phyloP scores from a whole-genome alignment of 495 filamentous ascomycete genomes.

The Acidomyces sp. region DNA sequence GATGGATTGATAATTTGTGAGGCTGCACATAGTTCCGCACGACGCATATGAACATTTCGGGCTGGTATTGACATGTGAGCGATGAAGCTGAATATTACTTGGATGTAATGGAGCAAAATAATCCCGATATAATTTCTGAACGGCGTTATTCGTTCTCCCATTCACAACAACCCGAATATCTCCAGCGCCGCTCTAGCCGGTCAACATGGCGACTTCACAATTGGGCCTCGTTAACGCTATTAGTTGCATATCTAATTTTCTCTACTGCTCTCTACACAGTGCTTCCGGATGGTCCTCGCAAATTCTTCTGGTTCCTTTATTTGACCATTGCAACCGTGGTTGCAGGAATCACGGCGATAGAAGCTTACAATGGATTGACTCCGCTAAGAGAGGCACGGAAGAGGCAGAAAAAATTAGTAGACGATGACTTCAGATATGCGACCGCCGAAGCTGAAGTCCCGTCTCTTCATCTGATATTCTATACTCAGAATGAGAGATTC shows the following conservation, averaged over 20 bases:
- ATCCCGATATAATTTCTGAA: too few relatives aligned
- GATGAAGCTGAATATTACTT: too few relatives aligned
- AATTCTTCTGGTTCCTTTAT: conserved; percentile 10
- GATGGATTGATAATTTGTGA: too few relatives aligned
- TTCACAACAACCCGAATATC: too few relatives aligned
- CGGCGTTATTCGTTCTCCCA: too few relatives aligned
- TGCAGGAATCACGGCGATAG: conserved; percentile 3
- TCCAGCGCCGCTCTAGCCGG: too few relatives aligned
- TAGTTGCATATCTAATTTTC: conserved; percentile 8
- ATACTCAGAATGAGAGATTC: too few relatives aligned
- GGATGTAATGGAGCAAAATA: too few relatives aligned
- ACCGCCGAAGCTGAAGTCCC: conserved; percentile 1
- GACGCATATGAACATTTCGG: too few relatives aligned
- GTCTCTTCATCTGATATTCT: conserved; percentile 3
- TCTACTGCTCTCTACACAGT: conserved; percentile 7
- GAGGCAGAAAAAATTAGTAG: neutral
- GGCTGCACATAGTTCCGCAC: too few relatives aligned
- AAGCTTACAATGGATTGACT: conserved; percentile 8
- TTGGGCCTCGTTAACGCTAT: conserved; percentile 1
- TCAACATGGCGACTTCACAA: too few relatives aligned
- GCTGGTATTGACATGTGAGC: too few relatives aligned
- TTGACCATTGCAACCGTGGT: conserved; percentile 5
- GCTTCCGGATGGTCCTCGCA: neutral
- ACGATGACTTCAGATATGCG: neutral
- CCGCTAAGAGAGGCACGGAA: conserved; percentile 4